Percentiles rank a stretch among this genome's conserved stretches.
Conservation (phyloP, 208 protist genomes). For the Wallacemonas rigidus region DNA sequence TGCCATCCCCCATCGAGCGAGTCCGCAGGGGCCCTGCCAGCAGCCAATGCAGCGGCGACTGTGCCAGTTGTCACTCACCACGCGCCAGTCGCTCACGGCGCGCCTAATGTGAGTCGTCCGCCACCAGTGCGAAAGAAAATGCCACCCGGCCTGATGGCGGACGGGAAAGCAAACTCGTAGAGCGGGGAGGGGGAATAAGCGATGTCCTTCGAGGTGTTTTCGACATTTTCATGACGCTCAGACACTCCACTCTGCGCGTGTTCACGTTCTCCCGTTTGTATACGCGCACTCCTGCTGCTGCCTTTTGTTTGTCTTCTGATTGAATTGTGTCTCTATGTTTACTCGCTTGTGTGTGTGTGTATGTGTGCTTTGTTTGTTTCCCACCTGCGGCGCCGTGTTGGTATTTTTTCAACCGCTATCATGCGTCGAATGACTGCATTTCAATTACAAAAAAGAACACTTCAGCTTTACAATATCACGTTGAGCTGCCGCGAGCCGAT, state of each 20-base stretch:
- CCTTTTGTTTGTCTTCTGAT: conserved; percentile 14
- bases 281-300: too few species aligned
- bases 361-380: not conserved
- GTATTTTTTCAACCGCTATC: too few species aligned
- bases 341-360: not conserved
- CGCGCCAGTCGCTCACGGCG: not conserved
- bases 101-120: not conserved
- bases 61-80: not conserved
- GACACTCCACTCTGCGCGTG: too few species aligned
- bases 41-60: too few species aligned
- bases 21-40: too few species aligned
- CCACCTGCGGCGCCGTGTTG: too few species aligned
- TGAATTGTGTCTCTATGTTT: not conserved
- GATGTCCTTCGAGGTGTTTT: not conserved
- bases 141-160: not conserved
- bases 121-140: conserved; percentile 8
- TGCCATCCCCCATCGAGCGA: too few species aligned
- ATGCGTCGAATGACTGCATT: too few species aligned
- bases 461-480: too few species aligned
- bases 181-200: not conserved
- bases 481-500: too few species aligned
- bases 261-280: too few species aligned
- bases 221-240: not conserved
- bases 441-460: too few species aligned
- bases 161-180: not conserved